Conservation (phyloP, 2,329 filamentous ascomycete genomes). For the Trichoderma breve region DNA sequence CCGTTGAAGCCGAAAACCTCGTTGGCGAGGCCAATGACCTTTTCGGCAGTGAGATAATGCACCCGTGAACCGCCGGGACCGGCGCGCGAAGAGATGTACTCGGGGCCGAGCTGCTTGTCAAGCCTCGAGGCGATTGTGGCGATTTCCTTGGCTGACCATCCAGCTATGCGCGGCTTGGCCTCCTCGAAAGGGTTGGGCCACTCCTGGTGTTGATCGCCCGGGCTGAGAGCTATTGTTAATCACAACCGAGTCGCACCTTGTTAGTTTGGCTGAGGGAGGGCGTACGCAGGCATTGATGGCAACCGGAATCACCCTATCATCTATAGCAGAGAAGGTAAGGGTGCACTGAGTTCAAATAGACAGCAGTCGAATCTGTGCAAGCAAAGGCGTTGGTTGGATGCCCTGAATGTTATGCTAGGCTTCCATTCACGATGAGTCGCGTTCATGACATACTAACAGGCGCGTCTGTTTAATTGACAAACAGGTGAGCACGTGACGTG, state of each 20-base stretch:
- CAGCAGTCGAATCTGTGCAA: background rate
- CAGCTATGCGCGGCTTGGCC: conserved; percentile 62
- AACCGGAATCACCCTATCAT: conserved; percentile 28
- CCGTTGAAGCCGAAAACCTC: conserved; percentile 97
- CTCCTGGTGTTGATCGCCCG: conserved; percentile 61
- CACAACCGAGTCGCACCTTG: background rate
- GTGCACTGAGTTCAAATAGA: too few species aligned
- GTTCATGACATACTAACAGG: background rate
- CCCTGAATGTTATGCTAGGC: background rate
- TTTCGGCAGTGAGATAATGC: conserved; percentile 93
- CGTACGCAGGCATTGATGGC: conserved; percentile 46
- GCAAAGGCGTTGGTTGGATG: background rate
- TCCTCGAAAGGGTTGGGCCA: conserved; percentile 81
- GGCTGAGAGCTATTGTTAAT: conserved; percentile 44
- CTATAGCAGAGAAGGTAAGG: background rate
- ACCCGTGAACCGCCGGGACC: conserved; percentile 84
- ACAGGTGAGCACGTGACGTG: conserved; percentile 34
- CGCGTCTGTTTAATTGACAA: conserved; percentile 20
- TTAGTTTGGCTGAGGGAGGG: conserved; percentile 8
- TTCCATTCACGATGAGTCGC: conserved; percentile 12
- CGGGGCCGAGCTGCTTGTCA: conserved; percentile 90
- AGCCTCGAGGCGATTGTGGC: conserved; percentile 82
- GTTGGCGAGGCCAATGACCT: conserved; percentile 92
- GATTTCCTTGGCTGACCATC: conserved; percentile 88
- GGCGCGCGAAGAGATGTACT: conserved; percentile 85